A percentile compares a stretch with the other conserved stretches of the same genome.
Conservation (phyloP, 129 eudicot genomes). For the Calendula officinalis region DNA sequence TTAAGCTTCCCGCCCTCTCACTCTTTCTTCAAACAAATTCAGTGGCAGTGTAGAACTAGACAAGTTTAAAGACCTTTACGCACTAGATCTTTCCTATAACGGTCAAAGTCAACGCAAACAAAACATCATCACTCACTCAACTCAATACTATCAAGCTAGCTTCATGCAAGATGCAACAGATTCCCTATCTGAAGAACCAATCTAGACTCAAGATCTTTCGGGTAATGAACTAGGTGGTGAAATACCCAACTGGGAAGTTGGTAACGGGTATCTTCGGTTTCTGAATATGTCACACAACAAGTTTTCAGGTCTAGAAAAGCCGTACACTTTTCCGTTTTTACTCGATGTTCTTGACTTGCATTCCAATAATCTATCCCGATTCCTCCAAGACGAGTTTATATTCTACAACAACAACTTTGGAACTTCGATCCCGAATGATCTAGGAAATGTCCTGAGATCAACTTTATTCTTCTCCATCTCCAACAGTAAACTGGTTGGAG, state of each 20-base stretch:
- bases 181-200: constrained; percentile 47
- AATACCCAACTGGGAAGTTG: constrained; percentile 53
- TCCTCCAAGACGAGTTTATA: constrained; percentile 36
- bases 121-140: constrained; percentile 26
- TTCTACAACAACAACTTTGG: constrained; percentile 41
- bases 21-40: constrained; percentile 44
- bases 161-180: constrained; percentile 46
- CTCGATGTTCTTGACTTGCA: constrained; percentile 41
- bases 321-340: constrained; percentile 22
- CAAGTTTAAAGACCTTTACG: constrained; percentile 31
- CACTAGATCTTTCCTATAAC: constrained; percentile 58
- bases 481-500: constrained; percentile 44
- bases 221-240: constrained; percentile 42
- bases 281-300: constrained; percentile 46
- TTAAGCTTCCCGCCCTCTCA: constrained; percentile 31
- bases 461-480: constrained; percentile 42
- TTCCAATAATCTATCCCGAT: constrained; percentile 46
- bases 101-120: constrained; percentile 18
- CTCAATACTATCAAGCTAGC: constrained; percentile 37
- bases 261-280: constrained; percentile 29
- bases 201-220: constrained; percentile 49
- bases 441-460: constrained; percentile 30
- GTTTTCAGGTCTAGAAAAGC: constrained; percentile 40
- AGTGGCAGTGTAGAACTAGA: constrained; percentile 39
- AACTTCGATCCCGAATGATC: constrained; percentile 32